Evolutionary conservation across 306 rosid genomes (phyloP).

Genomic region (Albizia julibrissin): DNA sequence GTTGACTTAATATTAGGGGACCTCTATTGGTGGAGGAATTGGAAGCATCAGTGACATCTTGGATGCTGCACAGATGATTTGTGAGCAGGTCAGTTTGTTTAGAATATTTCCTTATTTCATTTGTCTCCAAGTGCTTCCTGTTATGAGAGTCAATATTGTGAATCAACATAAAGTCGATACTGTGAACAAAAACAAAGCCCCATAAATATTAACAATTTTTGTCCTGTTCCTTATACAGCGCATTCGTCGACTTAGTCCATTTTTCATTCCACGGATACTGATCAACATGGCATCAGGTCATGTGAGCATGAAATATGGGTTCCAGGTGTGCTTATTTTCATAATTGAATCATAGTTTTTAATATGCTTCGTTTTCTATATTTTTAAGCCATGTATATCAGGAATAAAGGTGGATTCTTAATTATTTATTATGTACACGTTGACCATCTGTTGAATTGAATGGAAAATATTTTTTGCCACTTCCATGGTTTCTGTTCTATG

Average conservation of each 20-base stretch:
- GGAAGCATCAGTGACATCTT: constrained; percentile 87
- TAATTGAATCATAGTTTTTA: constrained; percentile 23
- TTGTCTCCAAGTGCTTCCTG: constrained; percentile 19
- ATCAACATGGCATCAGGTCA: constrained; percentile 99
- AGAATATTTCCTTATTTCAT: constrained; percentile 13
- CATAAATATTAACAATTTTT: constrained; percentile 14
- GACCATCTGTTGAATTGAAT: constrained; percentile 10
- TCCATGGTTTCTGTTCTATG: constrained; percentile 22
- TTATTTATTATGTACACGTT: neutral
- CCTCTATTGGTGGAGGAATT: constrained; percentile 92
- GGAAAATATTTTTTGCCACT: neutral
- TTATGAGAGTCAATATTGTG: constrained; percentile 27
- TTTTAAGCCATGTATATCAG: constrained; percentile 8
- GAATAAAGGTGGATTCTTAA: constrained; percentile 9
- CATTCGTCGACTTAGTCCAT: constrained; percentile 95
- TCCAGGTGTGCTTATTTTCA: constrained; percentile 62
- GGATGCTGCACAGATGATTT: constrained; percentile 83
- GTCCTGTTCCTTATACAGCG: constrained; percentile 48
- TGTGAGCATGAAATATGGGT: constrained; percentile 96
- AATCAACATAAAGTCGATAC: neutral
- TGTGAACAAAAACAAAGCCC: constrained; percentile 15
- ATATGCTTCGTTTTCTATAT: constrained; percentile 10
- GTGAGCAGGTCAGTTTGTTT: constrained; percentile 68
- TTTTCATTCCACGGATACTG: constrained; percentile 88
- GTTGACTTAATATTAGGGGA: constrained; percentile 65